Evolutionary conservation across 306 rosid species (phyloP), one percentile per base, ranked within the genome.

Genomic region (Lathyrus oleraceus): DNA sequence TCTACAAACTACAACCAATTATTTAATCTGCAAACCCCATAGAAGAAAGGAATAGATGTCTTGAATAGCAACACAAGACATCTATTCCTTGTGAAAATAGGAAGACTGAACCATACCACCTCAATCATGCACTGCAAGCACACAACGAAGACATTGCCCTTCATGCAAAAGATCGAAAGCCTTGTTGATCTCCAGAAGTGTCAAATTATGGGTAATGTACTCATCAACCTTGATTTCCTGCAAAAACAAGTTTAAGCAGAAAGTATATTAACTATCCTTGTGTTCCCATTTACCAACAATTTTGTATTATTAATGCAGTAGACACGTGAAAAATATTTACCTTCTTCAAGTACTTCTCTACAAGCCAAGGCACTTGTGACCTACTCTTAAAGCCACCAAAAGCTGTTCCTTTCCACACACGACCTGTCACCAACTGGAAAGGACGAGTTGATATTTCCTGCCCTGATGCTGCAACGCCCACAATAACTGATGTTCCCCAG

Each of bases 371-470:
- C 79, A 89, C 97, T 77, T 92, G 97, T 23, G 97, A 89, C 74
- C 97, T 95, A 69, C 97, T 92, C 87, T 92, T 92, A 75, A 92
- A 89, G 67, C 96, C 97, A 70, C 97, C 97, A 65, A 92, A 92
- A 73, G 96, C 96, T 10, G 97, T 92, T 83, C 97, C 97, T 74
- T 92, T 89, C 97, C 97, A 89, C 65, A 89, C 96, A 49, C 97
- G 96, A 49, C 97, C 97, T 5, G 88, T 84, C 81, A 92, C 97
- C 85, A 92, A 70, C 84, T 92, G 97, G 79, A 92, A 92, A 36
- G 97, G 97, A 8, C 97, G 89, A 20, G 97, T 92, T 32, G 92
- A 84, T 79, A 92, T 92, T 78, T 92, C 97, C 78, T 92, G 92
- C n/a, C 96, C 96, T 0, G 96, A 89, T 71, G 96, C 95, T 12